Evolutionary conservation across 306 rosid species (phyloP).

Genomic region (Cicer yamashitae): DNA sequence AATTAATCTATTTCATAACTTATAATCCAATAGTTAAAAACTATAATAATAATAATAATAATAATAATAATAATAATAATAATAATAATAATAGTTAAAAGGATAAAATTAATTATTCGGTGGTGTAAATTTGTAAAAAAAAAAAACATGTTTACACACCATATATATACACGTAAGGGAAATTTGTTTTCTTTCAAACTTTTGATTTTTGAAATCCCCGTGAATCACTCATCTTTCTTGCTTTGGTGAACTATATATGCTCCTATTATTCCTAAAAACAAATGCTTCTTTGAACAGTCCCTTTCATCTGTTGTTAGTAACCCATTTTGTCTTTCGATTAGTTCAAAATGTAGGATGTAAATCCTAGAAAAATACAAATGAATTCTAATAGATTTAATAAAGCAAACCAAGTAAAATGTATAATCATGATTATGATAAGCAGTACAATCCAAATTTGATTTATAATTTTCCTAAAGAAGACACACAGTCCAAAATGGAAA

Average conservation of each 20-base stretch:
- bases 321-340: background rate
- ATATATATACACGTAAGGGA: background rate
- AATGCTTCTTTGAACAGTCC: background rate
- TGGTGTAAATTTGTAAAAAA: no score
- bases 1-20: no score
- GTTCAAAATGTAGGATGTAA: background rate
- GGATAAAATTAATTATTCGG: no score
- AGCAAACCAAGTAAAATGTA: background rate
- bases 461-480: background rate
- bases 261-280: background rate
- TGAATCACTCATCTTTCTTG: conserved; percentile 9
- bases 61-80: no score
- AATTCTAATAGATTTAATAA: background rate
- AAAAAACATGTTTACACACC: no score
- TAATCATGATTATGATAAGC: background rate
- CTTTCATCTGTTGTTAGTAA: background rate
- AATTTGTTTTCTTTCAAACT: conserved; percentile 26
- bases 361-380: background rate
- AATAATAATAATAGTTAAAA: no score
- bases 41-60: no score
- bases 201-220: background rate
- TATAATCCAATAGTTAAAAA: no score
- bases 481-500: conserved; percentile 2
- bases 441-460: conserved; percentile 10
- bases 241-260: background rate